A percentile compares a stretch with the other conserved stretches of the same genome.
phyloP scores from a whole-genome alignment of 2,329 filamentous ascomycete genomes.

The Arthroderma sp. region DNA sequence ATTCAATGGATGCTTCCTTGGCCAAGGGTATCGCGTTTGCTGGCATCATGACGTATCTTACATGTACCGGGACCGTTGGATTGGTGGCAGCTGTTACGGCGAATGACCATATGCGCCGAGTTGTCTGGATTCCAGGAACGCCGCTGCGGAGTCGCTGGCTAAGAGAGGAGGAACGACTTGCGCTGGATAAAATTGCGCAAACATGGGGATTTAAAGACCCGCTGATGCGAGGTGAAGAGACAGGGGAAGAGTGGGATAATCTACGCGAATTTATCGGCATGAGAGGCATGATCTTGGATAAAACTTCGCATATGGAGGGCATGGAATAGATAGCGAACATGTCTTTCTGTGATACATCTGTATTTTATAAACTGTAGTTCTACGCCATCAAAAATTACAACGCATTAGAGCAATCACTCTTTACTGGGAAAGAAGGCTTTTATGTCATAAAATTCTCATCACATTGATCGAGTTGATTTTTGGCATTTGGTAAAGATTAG shows the following conservation, averaged over 20 bases:
- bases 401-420: neutral
- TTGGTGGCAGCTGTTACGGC: constrained; percentile 72
- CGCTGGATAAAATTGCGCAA: constrained; percentile 71
- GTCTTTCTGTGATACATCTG: neutral
- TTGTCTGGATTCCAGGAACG: constrained; percentile 78
- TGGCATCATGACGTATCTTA: constrained; percentile 71
- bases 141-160: constrained; percentile 73
- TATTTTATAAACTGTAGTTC: constrained; percentile 1
- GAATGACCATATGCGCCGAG: constrained; percentile 90
- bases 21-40: constrained; percentile 69
- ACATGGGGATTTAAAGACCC: constrained; percentile 85
- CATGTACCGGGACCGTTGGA: constrained; percentile 69
- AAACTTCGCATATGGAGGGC: constrained; percentile 79
- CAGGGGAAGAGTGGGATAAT: constrained; percentile 77
- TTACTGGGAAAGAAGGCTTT: too few relatives aligned
- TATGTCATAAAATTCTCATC: neutral
- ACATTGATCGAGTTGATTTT: neutral
- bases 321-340: constrained; percentile 51
- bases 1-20: constrained; percentile 60
- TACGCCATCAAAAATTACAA: neutral
- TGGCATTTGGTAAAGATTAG: neutral
- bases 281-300: constrained; percentile 81
- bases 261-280: constrained; percentile 71
- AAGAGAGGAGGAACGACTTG: constrained; percentile 77
- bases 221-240: constrained; percentile 74